phyloP scores from a whole-genome alignment of 2,329 filamentous ascomycete species.

The Dothistroma pini region DNA sequence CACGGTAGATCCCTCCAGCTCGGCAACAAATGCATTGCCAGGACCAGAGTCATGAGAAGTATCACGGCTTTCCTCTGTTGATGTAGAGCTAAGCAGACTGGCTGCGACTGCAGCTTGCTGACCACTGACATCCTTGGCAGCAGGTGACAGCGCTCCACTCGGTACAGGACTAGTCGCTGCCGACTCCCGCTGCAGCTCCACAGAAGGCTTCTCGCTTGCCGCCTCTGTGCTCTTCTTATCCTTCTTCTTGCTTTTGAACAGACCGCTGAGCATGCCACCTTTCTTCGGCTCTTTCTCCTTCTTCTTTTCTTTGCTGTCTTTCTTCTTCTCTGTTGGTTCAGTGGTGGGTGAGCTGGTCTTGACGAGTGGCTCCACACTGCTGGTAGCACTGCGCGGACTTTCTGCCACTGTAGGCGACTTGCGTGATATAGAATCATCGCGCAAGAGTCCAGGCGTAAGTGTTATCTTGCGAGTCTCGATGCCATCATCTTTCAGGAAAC shows the following conservation, averaged over 20 bases:
- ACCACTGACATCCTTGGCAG: conserved; percentile 17
- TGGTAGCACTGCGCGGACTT: conserved; percentile 43
- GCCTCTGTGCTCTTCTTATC: conserved; percentile 57
- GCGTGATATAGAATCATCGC: conserved; percentile 62
- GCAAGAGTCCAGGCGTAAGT: conserved; percentile 83
- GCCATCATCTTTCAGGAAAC: conserved; percentile 95
- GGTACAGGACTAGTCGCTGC: conserved; percentile 20
- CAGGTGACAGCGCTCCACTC: conserved; percentile 24
- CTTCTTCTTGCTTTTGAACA: conserved; percentile 65
- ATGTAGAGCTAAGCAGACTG: conserved; percentile 1
- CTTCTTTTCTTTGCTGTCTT: conserved; percentile 72
- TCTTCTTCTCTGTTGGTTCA: conserved; percentile 64
- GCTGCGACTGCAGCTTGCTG: conserved; percentile 3
- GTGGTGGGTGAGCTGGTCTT: conserved; percentile 58
- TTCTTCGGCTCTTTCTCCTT: conserved; percentile 72
- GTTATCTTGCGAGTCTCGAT: conserved; percentile 97
- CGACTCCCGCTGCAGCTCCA: conserved; percentile 27
- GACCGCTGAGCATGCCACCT: conserved; percentile 65
- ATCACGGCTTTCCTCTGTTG: conserved; percentile 9
- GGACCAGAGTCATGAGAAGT: conserved; percentile 8
- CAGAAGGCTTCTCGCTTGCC: conserved; percentile 31
- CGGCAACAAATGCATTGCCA: conserved; percentile 31
- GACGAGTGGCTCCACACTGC: conserved; percentile 73
- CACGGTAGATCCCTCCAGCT: conserved; percentile 38
- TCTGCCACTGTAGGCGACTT: conserved; percentile 30